Evolutionary conservation across 192 early-diverging fungal genomes (phyloP).

Genomic region (Entomortierella beljakovae): DNA sequence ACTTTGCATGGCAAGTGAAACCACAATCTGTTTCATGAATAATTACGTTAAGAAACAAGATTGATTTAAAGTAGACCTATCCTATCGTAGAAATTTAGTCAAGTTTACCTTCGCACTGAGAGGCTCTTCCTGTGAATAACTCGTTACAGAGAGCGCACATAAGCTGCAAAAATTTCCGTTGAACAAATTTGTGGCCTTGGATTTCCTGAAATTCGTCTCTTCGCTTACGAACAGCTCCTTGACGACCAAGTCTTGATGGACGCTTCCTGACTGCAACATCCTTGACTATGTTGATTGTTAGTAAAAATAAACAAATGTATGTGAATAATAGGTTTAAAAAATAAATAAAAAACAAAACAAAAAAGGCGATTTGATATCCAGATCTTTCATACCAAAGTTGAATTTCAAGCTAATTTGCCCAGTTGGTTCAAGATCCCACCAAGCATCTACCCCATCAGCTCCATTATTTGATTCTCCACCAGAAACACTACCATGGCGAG

Average conservation of each 20-base stretch:
- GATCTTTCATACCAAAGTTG: conserved; percentile 77
- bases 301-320: not conserved
- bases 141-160: conserved; percentile 98
- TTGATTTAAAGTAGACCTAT: not conserved
- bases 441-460: conserved; percentile 74
- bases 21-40: conserved; percentile 74
- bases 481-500: conserved; percentile 10
- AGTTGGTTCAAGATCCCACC: conserved; percentile 93
- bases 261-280: conserved; percentile 61
- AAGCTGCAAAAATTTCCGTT: conserved; percentile 92
- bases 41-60: not conserved
- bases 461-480: conserved; percentile 2
- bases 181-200: conserved; percentile 95
- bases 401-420: conserved; percentile 89
- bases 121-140: conserved; percentile 89
- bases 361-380: not conserved
- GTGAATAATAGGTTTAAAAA: not conserved
- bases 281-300: conserved; percentile 49
- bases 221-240: conserved; percentile 80
- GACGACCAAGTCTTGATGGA: conserved; percentile 76
- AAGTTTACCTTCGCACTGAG: conserved; percentile 87
- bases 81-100: not conserved
- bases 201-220: conserved; percentile 85
- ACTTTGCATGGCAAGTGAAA: conserved; percentile 92
- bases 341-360: not conserved